These are phyloP conservation scores for Colletotrichum theobromicola DNA, from an alignment of 2,329 filamentous ascomycete genomes.

Conservation along the genomic window DNA sequence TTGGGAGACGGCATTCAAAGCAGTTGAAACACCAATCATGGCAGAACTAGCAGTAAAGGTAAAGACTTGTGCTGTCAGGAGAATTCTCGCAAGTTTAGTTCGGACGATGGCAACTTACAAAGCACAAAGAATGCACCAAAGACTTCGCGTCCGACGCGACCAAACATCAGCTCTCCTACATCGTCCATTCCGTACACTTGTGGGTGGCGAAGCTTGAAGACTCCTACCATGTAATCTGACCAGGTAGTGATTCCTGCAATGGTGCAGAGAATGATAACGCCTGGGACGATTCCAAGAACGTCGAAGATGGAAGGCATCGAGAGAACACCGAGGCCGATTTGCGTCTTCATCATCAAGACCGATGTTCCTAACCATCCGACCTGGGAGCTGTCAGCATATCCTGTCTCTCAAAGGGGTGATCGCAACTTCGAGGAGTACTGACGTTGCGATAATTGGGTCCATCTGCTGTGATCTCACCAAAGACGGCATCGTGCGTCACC, in stretches of 20 bases:
- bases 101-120: slow-evolving; percentile 25
- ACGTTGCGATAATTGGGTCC: slow-evolving; percentile 9
- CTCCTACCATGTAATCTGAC: slow-evolving; percentile 51
- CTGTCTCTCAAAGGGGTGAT: slow-evolving; percentile 22
- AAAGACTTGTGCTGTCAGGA: slow-evolving; percentile 20
- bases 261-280: slow-evolving; percentile 44
- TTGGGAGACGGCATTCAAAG: slow-evolving; percentile 41
- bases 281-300: slow-evolving; percentile 50
- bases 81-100: neutral
- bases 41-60: slow-evolving; percentile 39
- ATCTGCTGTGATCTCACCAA: slow-evolving; percentile 34
- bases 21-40: slow-evolving; percentile 44
- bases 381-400: slow-evolving; percentile 23
- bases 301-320: slow-evolving; percentile 51
- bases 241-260: slow-evolving; percentile 50
- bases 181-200: slow-evolving; percentile 58
- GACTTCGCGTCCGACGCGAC: slow-evolving; percentile 46
- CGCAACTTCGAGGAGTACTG: slow-evolving; percentile 28
- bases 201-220: slow-evolving; percentile 53
- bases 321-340: slow-evolving; percentile 50
- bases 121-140: slow-evolving; percentile 40
- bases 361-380: slow-evolving; percentile 47
- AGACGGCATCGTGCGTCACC: slow-evolving; percentile 33
- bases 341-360: slow-evolving; percentile 49
- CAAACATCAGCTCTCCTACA: slow-evolving; percentile 52